Evolutionary conservation across 768 basidiomycete genomes (phyloP), one percentile per base, ranked within the genome.

Genomic region (Phaeolepiota aurea): DNA sequence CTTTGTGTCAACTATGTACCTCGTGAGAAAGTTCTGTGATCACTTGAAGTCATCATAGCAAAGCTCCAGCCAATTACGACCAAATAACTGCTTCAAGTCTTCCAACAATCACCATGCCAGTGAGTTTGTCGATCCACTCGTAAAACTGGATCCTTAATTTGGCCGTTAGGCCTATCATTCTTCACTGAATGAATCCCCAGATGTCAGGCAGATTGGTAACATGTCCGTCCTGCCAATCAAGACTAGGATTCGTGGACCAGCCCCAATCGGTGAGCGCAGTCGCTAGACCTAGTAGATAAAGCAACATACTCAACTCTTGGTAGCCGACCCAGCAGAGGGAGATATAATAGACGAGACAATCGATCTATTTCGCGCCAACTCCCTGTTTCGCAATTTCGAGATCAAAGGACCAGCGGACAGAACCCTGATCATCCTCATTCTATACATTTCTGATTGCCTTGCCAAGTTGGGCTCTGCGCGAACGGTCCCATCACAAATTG

Each of bases 81-180:
- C 54, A 59, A 55, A 53, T 46, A 63, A 52, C 46, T 40, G 47
- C 54, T 46, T 20, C 5, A 19, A 38, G n/a, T n/a, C n/a, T 31
- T 20, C 22, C 37, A 18, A 20, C 16, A 10, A 38, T 38, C 9
- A 45, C 43, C 37, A 79, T 79, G 77, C 77, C 77, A 30, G 77
- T 77, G 54, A 62, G 77, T 68, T n/a, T n/a, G n/a, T n/a, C n/a
- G n/a, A n/a, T n/a, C n/a, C n/a, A n/a, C n/a, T n/a, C n/a, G n/a
- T n/a, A n/a, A n/a, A n/a, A n/a, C n/a, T n/a, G n/a, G n/a, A n/a
- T n/a, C n/a, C n/a, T n/a, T n/a, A n/a, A n/a, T n/a, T n/a, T n/a
- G n/a, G n/a, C n/a, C n/a, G n/a, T 38, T 10, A 98, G 96, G 94
- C 94, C 15, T 99, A 99, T 58, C 94, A 99, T 62, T 97, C 96